A percentile compares a stretch with the other conserved stretches of the same genome.
These are phyloP conservation scores for Stenogyne calaminthoides DNA, from an alignment of 305 asterid species.

Conservation along the genomic window DNA sequence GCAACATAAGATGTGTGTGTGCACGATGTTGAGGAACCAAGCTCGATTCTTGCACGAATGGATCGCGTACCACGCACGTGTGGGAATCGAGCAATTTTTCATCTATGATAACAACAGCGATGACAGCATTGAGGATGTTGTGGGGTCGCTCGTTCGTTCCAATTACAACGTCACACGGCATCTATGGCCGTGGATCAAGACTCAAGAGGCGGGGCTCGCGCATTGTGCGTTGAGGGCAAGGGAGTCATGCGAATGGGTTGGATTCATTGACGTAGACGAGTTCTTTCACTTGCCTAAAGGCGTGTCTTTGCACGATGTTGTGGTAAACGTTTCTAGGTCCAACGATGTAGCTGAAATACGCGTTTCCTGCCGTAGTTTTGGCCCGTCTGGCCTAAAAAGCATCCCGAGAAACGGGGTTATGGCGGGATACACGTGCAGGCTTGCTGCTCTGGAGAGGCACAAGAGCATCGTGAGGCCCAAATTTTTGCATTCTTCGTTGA, in stretches of 20 bases:
- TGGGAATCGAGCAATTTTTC: constrained; percentile 73
- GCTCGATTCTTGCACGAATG: constrained; percentile 64
- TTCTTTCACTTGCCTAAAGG: constrained; percentile 54
- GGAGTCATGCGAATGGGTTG: constrained; percentile 68
- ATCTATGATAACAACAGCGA: constrained; percentile 70
- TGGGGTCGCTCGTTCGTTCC: constrained; percentile 27
- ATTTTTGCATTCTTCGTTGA: constrained; percentile 50
- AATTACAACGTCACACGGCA: constrained; percentile 48
- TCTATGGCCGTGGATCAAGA: constrained; percentile 84
- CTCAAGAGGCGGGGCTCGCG: constrained; percentile 78
- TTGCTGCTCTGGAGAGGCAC: constrained; percentile 68
- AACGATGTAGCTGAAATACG: constrained; percentile 52
- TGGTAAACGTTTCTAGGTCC: constrained; percentile 29
- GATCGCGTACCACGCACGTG: constrained; percentile 53
- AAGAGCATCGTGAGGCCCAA: constrained; percentile 70
- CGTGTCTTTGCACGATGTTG: constrained; percentile 34
- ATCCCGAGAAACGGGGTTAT: constrained; percentile 54
- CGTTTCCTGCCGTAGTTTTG: constrained; percentile 56
- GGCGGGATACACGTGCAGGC: constrained; percentile 70
- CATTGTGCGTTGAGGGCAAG: constrained; percentile 70
- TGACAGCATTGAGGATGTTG: constrained; percentile 41
- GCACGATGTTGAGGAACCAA: constrained; percentile 80
- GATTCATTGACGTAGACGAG: constrained; percentile 80
- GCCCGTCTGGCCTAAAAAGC: constrained; percentile 60
- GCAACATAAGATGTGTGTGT: constrained; percentile 53